A percentile compares a stretch with the other conserved stretches of the same genome.
phyloP scores from a whole-genome alignment of 441 rosid species.

The Populus trichocarpa region DNA sequence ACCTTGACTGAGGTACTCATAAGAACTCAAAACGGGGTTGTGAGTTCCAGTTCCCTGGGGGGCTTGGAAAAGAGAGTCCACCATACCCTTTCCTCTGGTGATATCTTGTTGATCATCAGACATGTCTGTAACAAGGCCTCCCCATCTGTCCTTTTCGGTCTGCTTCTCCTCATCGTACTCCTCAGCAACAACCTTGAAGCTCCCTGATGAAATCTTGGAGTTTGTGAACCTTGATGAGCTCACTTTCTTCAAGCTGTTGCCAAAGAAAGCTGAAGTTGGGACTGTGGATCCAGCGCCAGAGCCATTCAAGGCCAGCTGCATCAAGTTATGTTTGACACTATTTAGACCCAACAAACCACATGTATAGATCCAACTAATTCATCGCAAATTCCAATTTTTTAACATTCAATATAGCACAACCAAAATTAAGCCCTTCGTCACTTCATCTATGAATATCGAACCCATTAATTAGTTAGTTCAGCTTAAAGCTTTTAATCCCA shows the following conservation, averaged over 20 bases:
- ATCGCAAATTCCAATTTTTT: neutral
- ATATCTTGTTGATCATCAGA: slow-evolving; percentile 98
- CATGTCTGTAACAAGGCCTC: slow-evolving; percentile 54
- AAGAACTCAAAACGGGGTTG: slow-evolving; percentile 64
- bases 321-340: neutral
- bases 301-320: slow-evolving; percentile 77
- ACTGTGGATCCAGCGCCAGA: slow-evolving; percentile 49
- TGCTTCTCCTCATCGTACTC: slow-evolving; percentile 58
- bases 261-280: slow-evolving; percentile 58
- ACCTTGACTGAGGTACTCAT: slow-evolving; percentile 80
- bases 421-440: neutral
- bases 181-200: slow-evolving; percentile 50
- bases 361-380: neutral
- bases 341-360: neutral
- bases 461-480: neutral
- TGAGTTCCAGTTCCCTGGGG: slow-evolving; percentile 75
- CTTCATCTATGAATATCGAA: neutral
- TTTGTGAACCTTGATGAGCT: slow-evolving; percentile 35
- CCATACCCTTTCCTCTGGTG: slow-evolving; percentile 87
- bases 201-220: slow-evolving; percentile 36
- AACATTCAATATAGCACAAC: neutral
- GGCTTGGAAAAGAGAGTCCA: slow-evolving; percentile 91
- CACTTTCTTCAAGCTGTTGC: slow-evolving; percentile 69
- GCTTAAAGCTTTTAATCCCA: neutral
- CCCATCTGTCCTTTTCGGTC: slow-evolving; percentile 74